Percentiles rank a stretch among this genome's conserved stretches.
These are phyloP conservation scores for Ustilago crameri DNA, from an alignment of 1,284 basidiomycete species.

Conservation along the genomic window DNA sequence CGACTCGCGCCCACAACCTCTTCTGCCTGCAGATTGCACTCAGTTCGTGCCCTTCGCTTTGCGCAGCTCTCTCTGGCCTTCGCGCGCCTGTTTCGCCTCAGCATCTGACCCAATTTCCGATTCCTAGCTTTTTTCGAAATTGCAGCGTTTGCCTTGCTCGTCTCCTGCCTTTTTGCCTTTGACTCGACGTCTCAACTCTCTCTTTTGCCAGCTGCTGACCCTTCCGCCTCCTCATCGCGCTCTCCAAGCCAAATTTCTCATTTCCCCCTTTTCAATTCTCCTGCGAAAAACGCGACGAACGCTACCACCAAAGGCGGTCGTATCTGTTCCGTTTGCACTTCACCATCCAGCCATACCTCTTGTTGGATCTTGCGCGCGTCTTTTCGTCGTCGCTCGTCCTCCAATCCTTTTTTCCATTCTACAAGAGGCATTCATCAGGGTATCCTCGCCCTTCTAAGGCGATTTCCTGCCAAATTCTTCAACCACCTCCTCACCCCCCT, in stretches of 20 bases:
- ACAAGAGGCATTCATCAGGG: slow-evolving; percentile 5
- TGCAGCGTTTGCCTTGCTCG: slow-evolving; percentile 4
- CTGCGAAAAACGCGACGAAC: slow-evolving; percentile 45
- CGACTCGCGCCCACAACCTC: too few relatives aligned
- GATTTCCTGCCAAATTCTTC: slow-evolving; percentile 2
- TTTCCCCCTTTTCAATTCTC: slow-evolving; percentile 36
- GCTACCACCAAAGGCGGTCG: slow-evolving; percentile 42
- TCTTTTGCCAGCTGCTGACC: slow-evolving; percentile 3
- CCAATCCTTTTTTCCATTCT: slow-evolving; percentile 15
- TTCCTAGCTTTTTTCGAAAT: slow-evolving; percentile 15
- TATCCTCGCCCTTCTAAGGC: slow-evolving; percentile 1
- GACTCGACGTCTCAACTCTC: slow-evolving; percentile 8
- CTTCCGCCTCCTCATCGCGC: neutral
- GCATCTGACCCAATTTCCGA: slow-evolving; percentile 17
- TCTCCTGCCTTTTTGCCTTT: slow-evolving; percentile 2
- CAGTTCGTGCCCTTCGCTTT: too few relatives aligned
- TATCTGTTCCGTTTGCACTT: slow-evolving; percentile 34
- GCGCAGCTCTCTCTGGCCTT: neutral
- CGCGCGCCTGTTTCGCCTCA: neutral
- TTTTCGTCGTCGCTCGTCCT: slow-evolving; percentile 18
- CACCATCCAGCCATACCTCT: slow-evolving; percentile 17
- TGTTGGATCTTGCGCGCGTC: slow-evolving; percentile 37
- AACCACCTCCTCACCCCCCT: slow-evolving; percentile 3
- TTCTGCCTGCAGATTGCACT: too few relatives aligned
- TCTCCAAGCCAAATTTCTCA: slow-evolving; percentile 3